Evolutionary conservation across 805 yeast species (phyloP).

Genomic region (Candida coquimbonensis): DNA sequence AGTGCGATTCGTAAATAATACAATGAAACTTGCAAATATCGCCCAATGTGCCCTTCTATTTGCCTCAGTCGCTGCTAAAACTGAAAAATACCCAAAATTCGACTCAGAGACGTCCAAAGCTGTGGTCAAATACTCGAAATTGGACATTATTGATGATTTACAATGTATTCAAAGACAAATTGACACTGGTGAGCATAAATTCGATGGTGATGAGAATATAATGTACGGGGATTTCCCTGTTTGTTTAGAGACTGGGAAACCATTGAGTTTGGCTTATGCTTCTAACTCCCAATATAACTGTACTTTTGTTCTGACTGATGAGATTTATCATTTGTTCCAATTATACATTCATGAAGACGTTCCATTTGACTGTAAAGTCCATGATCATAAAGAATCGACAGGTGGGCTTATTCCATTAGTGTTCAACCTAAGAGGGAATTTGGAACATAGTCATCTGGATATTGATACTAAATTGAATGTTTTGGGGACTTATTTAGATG

Average conservation of each 20-base stretch:
- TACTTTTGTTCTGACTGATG: slow-evolving; percentile 56
- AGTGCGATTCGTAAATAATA: too few species aligned
- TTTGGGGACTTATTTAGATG: slow-evolving; percentile 25
- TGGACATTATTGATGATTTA: slow-evolving; percentile 37
- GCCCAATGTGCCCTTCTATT: background rate
- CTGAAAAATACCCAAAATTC: too few species aligned
- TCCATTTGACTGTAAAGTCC: slow-evolving; percentile 64
- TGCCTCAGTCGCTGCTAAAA: background rate
- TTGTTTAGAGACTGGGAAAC: slow-evolving; percentile 59
- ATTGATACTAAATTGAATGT: slow-evolving; percentile 53
- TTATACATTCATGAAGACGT: slow-evolving; percentile 71
- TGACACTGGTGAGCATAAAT: slow-evolving; percentile 70
- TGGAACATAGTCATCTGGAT: slow-evolving; percentile 63
- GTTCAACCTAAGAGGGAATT: slow-evolving; percentile 58
- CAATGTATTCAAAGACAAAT: slow-evolving; percentile 64
- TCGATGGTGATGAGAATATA: slow-evolving; percentile 50
- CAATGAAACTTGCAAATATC: background rate
- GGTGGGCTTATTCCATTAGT: slow-evolving; percentile 48
- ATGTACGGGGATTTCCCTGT: slow-evolving; percentile 51
- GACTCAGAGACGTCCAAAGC: slow-evolving; percentile 7
- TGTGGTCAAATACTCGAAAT: slow-evolving; percentile 20
- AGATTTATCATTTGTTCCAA: slow-evolving; percentile 65
- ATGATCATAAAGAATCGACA: slow-evolving; percentile 29
- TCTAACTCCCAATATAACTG: slow-evolving; percentile 45
- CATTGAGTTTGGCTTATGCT: slow-evolving; percentile 50